Evolutionary conservation across 2,329 filamentous ascomycete genomes (phyloP), one percentile per base, ranked within the genome.

Genomic region (Magnaporthales sp.): DNA sequence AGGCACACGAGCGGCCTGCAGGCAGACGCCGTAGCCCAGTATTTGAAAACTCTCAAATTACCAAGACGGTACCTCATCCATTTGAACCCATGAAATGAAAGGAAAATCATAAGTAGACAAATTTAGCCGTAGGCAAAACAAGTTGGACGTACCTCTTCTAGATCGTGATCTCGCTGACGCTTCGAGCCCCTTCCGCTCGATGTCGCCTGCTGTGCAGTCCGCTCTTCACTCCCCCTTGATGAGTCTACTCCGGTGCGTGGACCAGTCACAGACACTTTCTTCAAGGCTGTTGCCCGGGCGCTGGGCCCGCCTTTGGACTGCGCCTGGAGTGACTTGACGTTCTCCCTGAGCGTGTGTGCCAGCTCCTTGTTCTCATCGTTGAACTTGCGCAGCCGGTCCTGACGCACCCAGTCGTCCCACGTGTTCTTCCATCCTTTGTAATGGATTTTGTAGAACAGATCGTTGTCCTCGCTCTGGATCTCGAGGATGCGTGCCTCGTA

Each of bases 401-500:
- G 89, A 26, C 91, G 87, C 61, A 98, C 95, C 94, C 94, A 98
- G 80, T 99, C 95, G 80, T 99, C 95, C 95, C 95, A 99, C 84
- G 93, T 97, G 77, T 94, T 93, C 83, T 99, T 99, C 95, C 95
- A 99, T 74, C 95, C 95, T 79, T 98, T 98, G 82, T 99, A 99
- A 79, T 99, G 95, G 66, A 99, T 91, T 75, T 91, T 91, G 81
- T 96, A 99, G 76, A 92, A 88, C 68, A 89, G 80, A 24, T 80
- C 89, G 76, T 88, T 89, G 78, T 91, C 89, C 74, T 89, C 89
- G 61, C 73, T 84, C 82, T 77, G 87, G 32, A 91, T 84, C 70
- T 97, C 93, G 70, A 96, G 86, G 65, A 99, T 89, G 80, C 98
- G 98, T 71, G 95, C 95, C 79, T 99, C 95, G 76, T 99, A 99